Percentiles rank a stretch among this genome's conserved stretches.
Evolutionary conservation across 306 rosid species (phyloP).

Genomic region (Medicago arabica): DNA sequence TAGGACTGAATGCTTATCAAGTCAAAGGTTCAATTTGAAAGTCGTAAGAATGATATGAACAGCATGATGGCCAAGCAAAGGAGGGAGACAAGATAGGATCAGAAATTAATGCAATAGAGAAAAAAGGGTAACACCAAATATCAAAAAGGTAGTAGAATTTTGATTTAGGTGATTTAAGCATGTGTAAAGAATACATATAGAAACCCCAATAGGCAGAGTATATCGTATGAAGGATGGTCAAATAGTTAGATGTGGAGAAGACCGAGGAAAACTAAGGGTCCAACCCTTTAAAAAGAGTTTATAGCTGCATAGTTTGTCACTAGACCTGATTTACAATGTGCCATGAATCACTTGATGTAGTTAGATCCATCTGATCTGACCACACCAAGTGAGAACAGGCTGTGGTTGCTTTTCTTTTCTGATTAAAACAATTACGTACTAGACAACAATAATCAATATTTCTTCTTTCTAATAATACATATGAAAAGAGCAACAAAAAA

Average conservation of each 20-base stretch:
- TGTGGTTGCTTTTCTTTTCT: background rate
- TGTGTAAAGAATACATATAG: too few species aligned
- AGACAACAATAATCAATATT: background rate
- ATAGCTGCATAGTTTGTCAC: background rate
- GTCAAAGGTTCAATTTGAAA: background rate
- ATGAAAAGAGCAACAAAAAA: background rate
- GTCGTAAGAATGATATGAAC: background rate
- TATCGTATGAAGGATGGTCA: background rate
- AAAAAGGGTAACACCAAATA: background rate
- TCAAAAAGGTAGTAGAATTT: too few species aligned
- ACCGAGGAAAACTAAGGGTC: background rate
- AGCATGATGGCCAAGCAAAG: background rate
- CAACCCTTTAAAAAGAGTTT: conserved; percentile 2
- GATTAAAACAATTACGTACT: background rate
- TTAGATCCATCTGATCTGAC: background rate
- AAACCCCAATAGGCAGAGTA: too few species aligned
- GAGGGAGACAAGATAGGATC: background rate
- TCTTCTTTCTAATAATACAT: conserved; percentile 14
- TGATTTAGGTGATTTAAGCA: too few species aligned
- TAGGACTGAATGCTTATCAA: background rate
- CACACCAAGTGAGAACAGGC: background rate
- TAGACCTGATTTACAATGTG: conserved; percentile 8
- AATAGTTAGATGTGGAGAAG: background rate
- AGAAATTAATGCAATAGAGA: background rate
- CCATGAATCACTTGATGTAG: background rate